phyloP scores from a whole-genome alignment of 129 eudicot genomes.

The Flaveria linearis region DNA sequence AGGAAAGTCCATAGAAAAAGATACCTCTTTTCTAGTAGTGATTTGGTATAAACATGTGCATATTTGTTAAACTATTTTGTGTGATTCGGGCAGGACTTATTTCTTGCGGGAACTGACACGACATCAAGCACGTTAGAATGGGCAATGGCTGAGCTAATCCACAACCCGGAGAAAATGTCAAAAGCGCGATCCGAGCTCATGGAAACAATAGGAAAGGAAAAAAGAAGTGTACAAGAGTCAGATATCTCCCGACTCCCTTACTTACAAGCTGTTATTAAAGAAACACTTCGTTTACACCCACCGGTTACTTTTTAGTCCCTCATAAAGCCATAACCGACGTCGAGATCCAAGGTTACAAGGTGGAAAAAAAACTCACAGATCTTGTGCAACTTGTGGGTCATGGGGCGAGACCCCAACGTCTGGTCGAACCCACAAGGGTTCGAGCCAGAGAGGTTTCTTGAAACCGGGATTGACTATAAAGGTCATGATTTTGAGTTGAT shows the following conservation, averaged over 20 bases:
- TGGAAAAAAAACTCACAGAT: slow-evolving; percentile 45
- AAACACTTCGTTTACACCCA: slow-evolving; percentile 58
- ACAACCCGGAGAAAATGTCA: slow-evolving; percentile 37
- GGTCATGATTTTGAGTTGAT: slow-evolving; percentile 47
- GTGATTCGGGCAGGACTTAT: slow-evolving; percentile 36
- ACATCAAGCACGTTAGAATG: slow-evolving; percentile 54
- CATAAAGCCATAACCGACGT: slow-evolving; percentile 40
- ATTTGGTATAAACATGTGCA: not conserved
- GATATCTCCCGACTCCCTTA: slow-evolving; percentile 52
- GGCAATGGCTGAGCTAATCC: slow-evolving; percentile 60
- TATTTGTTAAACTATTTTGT: not conserved
- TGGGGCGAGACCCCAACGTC: slow-evolving; percentile 41
- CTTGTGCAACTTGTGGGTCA: slow-evolving; percentile 51
- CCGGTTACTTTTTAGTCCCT: slow-evolving; percentile 49
- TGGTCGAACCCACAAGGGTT: slow-evolving; percentile 37
- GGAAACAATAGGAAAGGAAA: slow-evolving; percentile 18
- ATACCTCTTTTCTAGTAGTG: no score
- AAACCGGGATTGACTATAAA: slow-evolving; percentile 24
- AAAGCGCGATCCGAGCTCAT: slow-evolving; percentile 41
- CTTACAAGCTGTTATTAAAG: slow-evolving; percentile 51
- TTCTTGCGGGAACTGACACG: slow-evolving; percentile 51
- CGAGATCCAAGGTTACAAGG: slow-evolving; percentile 41
- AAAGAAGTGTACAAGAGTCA: slow-evolving; percentile 37
- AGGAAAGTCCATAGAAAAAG: no score
- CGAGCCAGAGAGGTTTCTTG: slow-evolving; percentile 51